Percentiles rank a stretch among this genome's conserved stretches.
Conservation (phyloP, 345 rosid species). For the Cardamine occulta region DNA sequence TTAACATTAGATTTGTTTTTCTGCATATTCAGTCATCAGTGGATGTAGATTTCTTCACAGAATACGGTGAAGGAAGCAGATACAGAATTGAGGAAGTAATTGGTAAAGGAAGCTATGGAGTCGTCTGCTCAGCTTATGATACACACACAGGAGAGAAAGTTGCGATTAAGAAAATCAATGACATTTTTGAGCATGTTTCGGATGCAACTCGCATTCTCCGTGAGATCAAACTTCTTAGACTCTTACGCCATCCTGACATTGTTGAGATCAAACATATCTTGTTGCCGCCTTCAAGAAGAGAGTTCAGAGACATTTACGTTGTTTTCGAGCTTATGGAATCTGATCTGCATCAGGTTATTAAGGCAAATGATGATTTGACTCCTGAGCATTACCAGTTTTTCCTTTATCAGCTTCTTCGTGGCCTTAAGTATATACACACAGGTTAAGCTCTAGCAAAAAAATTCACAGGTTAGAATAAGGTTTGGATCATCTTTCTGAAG, state of each 20-base stretch:
- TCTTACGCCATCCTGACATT: constrained; percentile 87
- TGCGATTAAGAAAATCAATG: constrained; percentile 89
- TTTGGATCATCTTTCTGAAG: neutral
- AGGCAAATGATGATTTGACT: constrained; percentile 92
- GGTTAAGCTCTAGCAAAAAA: constrained; percentile 47
- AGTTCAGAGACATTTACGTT: constrained; percentile 84
- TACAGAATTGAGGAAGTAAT: constrained; percentile 89
- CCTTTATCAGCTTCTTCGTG: constrained; percentile 93
- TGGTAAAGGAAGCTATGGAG: constrained; percentile 95
- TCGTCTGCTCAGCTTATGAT: constrained; percentile 86
- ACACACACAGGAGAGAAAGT: constrained; percentile 83
- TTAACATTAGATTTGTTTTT: neutral
- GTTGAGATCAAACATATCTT: constrained; percentile 94
- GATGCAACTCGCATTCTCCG: constrained; percentile 94
- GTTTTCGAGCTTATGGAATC: constrained; percentile 95
- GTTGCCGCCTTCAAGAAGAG: constrained; percentile 88
- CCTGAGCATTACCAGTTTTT: constrained; percentile 93
- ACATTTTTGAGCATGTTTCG: constrained; percentile 89
- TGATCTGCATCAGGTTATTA: constrained; percentile 90
- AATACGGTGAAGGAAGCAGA: constrained; percentile 90
- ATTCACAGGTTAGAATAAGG: neutral
- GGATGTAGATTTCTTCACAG: constrained; percentile 88
- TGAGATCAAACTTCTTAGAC: constrained; percentile 86
- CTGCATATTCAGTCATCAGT: constrained; percentile 59
- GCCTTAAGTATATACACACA: constrained; percentile 93